Conservation (phyloP, 2,329 filamentous ascomycete species). For the Trichoderma sp. region DNA sequence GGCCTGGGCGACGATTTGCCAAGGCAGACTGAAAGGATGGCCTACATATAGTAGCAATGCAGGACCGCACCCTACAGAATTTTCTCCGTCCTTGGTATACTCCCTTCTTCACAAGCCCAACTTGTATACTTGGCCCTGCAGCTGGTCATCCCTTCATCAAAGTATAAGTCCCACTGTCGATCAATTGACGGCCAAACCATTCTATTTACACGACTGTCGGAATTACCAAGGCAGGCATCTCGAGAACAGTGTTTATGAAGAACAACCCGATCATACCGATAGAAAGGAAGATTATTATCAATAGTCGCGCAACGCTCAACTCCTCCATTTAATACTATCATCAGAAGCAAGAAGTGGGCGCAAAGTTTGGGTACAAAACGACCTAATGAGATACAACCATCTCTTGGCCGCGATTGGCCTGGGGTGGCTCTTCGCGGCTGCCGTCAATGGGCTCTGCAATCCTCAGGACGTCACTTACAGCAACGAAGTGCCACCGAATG, state of each 20-base stretch:
- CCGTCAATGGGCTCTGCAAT: slow-evolving; percentile 1
- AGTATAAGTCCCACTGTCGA: not conserved
- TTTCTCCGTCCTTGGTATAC: not conserved
- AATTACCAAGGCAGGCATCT: not conserved
- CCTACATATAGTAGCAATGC: not conserved
- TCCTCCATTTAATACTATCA: not conserved
- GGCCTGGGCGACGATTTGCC: not conserved
- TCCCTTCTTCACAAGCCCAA: not conserved
- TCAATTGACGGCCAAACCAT: not conserved
- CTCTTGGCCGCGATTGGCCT: not conserved
- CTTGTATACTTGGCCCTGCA: not conserved
- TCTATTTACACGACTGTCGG: not conserved
- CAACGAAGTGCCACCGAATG: slow-evolving; percentile 8
- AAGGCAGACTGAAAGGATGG: not conserved
- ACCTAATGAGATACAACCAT: not conserved
- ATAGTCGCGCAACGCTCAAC: not conserved
- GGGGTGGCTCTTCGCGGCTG: not conserved
- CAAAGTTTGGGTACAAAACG: not conserved
- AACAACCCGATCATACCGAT: not conserved
- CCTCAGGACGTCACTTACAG: slow-evolving; percentile 17
- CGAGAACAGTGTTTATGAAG: not conserved
- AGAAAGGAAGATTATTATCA: not conserved
- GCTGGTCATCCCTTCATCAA: not conserved
- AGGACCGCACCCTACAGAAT: not conserved
- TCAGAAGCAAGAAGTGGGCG: not conserved